Evolutionary conservation across 1,284 basidiomycete genomes (phyloP).

Genomic region (Bondarzewia mesenterica): DNA sequence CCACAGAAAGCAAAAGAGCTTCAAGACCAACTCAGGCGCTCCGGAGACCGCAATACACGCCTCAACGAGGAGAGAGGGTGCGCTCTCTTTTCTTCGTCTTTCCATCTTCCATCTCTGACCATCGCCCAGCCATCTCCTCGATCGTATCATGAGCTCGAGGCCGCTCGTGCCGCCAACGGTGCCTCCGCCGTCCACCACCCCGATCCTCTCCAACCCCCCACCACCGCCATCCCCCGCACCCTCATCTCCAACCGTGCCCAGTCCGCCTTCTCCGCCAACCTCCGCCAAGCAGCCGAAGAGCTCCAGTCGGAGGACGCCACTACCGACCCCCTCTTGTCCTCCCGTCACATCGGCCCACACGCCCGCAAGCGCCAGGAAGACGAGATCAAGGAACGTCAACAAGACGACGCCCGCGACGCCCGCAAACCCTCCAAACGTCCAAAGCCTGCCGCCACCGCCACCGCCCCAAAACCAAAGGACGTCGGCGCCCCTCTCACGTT

Average conservation of each 20-base stretch:
- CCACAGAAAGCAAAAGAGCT: slow-evolving; percentile 50
- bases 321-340: slow-evolving; percentile 36
- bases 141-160: slow-evolving; percentile 55
- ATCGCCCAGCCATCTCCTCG: slow-evolving; percentile 37
- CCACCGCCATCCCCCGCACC: slow-evolving; percentile 40
- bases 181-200: slow-evolving; percentile 14
- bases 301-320: slow-evolving; percentile 37
- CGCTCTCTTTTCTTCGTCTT: slow-evolving; percentile 19
- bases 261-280: slow-evolving; percentile 31
- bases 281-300: slow-evolving; percentile 40
- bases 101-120: slow-evolving; percentile 5
- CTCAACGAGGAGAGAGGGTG: slow-evolving; percentile 54
- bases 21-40: slow-evolving; percentile 40
- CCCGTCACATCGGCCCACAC: slow-evolving; percentile 36
- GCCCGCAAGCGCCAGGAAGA: slow-evolving; percentile 38
- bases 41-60: slow-evolving; percentile 50
- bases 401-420: slow-evolving; percentile 32
- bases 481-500: slow-evolving; percentile 8
- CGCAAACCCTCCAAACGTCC: not conserved
- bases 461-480: slow-evolving; percentile 31
- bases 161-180: slow-evolving; percentile 4
- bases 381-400: slow-evolving; percentile 29
- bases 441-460: not conserved
- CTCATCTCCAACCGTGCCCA: slow-evolving; percentile 30
- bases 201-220: slow-evolving; percentile 17